Base-by-base conservation (phyloP, 2,329 filamentous ascomycete species). In the Fusarium sp. region DNA sequence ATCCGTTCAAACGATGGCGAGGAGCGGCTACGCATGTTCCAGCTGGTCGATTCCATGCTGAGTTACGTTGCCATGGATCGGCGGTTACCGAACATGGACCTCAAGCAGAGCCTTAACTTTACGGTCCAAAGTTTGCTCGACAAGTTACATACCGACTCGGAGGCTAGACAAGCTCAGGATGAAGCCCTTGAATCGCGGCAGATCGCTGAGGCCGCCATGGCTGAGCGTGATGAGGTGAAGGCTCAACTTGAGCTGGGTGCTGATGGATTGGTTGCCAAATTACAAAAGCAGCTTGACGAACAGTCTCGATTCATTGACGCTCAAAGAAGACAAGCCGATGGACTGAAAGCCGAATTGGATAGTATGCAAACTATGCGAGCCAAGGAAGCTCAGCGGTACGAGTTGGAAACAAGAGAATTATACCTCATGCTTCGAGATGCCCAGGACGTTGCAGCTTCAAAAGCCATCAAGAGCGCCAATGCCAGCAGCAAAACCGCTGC, bases 11-110 rank as follows among this genome's bases (percentile, higher is more conserved):
- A 94, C 69, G 94, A 97, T 74, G 92, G 92, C 49, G 96, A 98
- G 77, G 96, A 99, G 80, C 90, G 94, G 15, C 82, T 98, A 66
- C 91, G 94, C 49, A 96, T 98, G 91, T 99, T 98, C 82, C 96
- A 98, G 83, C 88, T 99, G 28, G 95, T 98, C 28, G 96, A 99
- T 81, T 91, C 93, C n/a, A 98, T 98, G 94, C 89, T 99, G 71
- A 97, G 94, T 80, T 98, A 98, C 80, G 95, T 99, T 67, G 95
- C 95, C 74, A 99, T 99, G 95, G 96, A 99, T 80, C 89, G 96
- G 76, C 88, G 96, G 68, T 81, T 98, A 69, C 96, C 96, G 39
- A 95, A 99, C 80, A 95, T 98, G 90, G 96, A 99, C 79, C 88
- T 99, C 63, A 98, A 98, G 83, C 95, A 98, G 80, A 97, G 94